phyloP scores from a whole-genome alignment of 768 basidiomycete species.

The Tricholoma flavovirens region DNA sequence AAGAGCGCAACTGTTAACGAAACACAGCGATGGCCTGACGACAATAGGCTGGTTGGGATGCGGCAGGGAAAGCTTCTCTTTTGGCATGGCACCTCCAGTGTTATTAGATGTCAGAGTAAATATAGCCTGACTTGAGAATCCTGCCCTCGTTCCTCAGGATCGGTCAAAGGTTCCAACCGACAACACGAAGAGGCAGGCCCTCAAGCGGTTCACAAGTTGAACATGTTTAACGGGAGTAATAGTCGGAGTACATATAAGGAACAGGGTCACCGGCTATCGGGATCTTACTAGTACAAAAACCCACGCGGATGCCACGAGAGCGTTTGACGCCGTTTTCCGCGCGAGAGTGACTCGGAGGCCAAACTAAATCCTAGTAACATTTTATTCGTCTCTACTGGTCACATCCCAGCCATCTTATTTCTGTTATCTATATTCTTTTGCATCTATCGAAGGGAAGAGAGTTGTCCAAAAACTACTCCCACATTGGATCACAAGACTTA shows the following conservation, averaged over 20 bases:
- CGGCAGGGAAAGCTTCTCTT: too few relatives aligned
- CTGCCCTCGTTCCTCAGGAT: background rate
- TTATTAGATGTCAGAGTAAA: background rate
- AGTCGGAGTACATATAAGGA: conserved; percentile 10
- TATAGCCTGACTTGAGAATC: background rate
- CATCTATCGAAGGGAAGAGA: background rate
- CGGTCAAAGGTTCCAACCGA: too few relatives aligned
- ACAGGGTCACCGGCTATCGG: conserved; percentile 10
- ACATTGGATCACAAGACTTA: conserved; percentile 10
- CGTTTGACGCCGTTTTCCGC: conserved; percentile 29
- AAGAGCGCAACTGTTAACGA: too few relatives aligned
- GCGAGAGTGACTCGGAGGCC: conserved; percentile 28
- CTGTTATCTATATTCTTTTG: conserved; percentile 9
- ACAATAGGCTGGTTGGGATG: too few relatives aligned
- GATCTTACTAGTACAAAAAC: conserved; percentile 26
- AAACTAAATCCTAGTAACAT: conserved; percentile 9
- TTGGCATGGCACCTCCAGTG: too few relatives aligned
- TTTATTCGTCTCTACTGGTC: conserved; percentile 13
- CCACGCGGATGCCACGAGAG: conserved; percentile 44
- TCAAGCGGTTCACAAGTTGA: too few relatives aligned
- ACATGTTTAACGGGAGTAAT: background rate
- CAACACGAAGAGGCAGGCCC: background rate
- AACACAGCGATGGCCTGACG: too few relatives aligned
- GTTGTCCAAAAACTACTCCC: background rate
- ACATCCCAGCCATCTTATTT: conserved; percentile 3